Evolutionary conservation across 2,329 filamentous ascomycete species (phyloP).

Genomic region (Fusarium algeriense): DNA sequence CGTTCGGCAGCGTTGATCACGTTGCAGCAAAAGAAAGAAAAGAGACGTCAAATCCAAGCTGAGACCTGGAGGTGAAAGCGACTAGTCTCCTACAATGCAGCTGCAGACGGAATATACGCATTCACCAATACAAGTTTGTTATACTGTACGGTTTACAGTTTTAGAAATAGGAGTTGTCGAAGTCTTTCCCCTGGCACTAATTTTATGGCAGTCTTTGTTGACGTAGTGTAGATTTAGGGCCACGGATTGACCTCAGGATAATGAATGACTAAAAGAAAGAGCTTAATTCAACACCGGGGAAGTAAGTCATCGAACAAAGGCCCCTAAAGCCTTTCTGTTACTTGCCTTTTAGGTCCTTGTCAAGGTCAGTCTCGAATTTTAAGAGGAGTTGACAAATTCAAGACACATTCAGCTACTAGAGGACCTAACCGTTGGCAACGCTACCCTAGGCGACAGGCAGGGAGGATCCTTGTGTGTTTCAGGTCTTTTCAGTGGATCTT

Average conservation of each 20-base stretch:
- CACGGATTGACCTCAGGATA: too few species aligned
- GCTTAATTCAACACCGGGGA: too few species aligned
- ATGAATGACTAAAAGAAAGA: too few species aligned
- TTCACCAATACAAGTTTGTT: not conserved
- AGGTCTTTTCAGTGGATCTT: slow-evolving; percentile 12
- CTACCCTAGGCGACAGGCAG: slow-evolving; percentile 9
- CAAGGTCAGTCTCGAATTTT: not conserved
- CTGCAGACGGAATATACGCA: not conserved
- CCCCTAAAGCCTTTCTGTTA: too few species aligned
- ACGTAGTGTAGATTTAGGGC: not conserved
- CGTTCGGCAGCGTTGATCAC: not conserved
- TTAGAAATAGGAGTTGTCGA: too few species aligned
- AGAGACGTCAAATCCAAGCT: not conserved
- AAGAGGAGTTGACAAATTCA: not conserved
- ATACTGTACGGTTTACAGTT: not conserved
- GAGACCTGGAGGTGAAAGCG: not conserved
- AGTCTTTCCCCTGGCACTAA: too few species aligned
- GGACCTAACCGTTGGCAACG: not conserved
- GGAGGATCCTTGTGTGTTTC: slow-evolving; percentile 33
- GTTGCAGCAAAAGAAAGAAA: not conserved
- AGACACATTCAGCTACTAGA: not conserved
- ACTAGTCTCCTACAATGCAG: too few species aligned
- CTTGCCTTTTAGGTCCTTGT: too few species aligned
- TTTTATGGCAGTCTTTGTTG: too few species aligned
- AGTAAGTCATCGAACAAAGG: too few species aligned